Conservation (phyloP, 2,329 filamentous ascomycete genomes). For the Diaporthe sp. region DNA sequence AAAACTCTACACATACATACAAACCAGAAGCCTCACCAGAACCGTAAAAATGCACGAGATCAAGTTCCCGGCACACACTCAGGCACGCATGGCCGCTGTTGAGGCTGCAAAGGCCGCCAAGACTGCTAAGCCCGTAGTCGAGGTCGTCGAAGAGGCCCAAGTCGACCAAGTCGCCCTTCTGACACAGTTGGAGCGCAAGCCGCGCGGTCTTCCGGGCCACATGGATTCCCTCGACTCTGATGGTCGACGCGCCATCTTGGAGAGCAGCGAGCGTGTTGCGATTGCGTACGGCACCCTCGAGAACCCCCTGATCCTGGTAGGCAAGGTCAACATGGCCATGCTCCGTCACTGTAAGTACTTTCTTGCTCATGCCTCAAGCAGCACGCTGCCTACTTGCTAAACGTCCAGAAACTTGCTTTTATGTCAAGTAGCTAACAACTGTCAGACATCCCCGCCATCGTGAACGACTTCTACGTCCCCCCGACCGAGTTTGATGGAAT, state of each 20-base stretch:
- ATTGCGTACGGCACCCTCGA: background rate
- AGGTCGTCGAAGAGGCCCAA: no score
- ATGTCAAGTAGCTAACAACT: background rate
- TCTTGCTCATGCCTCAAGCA: background rate
- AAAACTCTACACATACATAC: background rate
- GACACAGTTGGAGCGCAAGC: background rate
- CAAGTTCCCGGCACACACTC: background rate
- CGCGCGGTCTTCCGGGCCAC: background rate
- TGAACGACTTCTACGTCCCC: background rate
- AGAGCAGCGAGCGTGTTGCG: background rate
- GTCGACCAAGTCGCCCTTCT: no score
- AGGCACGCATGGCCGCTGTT: background rate
- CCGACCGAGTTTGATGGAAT: background rate
- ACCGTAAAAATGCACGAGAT: background rate
- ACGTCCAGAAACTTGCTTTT: background rate
- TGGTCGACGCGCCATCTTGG: background rate
- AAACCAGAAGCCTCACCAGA: no score
- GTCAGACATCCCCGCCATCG: background rate
- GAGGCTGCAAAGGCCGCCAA: background rate
- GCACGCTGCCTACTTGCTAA: accelerated
- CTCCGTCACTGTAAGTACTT: background rate
- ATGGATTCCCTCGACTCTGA: background rate
- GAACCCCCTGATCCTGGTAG: background rate
- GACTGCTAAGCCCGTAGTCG: background rate
- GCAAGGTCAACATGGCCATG: background rate